phyloP scores from a whole-genome alignment of 2,329 filamentous ascomycete genomes.

The Monilinia fructicola region DNA sequence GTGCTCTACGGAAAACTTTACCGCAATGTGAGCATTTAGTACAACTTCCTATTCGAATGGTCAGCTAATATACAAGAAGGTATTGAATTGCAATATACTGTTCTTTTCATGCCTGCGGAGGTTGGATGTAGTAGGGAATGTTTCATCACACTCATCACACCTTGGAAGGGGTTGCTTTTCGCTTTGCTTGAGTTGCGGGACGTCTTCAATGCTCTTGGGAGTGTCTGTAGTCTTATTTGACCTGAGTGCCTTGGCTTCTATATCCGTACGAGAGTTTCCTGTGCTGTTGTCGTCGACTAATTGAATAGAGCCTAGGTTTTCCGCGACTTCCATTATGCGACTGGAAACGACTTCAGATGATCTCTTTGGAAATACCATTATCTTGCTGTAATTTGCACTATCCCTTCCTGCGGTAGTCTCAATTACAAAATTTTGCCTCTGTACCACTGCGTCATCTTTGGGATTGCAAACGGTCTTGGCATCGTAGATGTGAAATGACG shows the following conservation, averaged over 20 bases:
- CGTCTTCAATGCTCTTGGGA: neutral
- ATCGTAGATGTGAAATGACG: conserved; percentile 22
- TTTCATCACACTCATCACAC: neutral
- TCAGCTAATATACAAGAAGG: neutral
- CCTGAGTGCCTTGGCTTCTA: no score
- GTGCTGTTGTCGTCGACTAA: neutral
- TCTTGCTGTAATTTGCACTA: conserved; percentile 11
- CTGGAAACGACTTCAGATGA: neutral
- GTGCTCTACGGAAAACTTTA: neutral
- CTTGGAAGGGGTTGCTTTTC: neutral
- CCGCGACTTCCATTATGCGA: neutral
- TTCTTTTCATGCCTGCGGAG: neutral
- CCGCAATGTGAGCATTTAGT: conserved; percentile 9
- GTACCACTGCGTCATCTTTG: neutral
- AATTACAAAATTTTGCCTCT: conserved; percentile 2
- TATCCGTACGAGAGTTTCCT: no score
- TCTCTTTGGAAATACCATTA: conserved; percentile 9
- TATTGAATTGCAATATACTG: neutral
- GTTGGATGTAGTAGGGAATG: neutral
- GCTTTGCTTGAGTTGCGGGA: neutral
- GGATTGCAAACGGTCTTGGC: neutral
- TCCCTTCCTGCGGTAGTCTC: neutral
- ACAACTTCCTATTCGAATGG: neutral
- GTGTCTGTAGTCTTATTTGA: neutral
- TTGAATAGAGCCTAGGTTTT: neutral